Evolutionary conservation across 176 grass and related monocot species (phyloP), one percentile per base, ranked within the genome.

Genomic region (Echinochloa phyllopogon): DNA sequence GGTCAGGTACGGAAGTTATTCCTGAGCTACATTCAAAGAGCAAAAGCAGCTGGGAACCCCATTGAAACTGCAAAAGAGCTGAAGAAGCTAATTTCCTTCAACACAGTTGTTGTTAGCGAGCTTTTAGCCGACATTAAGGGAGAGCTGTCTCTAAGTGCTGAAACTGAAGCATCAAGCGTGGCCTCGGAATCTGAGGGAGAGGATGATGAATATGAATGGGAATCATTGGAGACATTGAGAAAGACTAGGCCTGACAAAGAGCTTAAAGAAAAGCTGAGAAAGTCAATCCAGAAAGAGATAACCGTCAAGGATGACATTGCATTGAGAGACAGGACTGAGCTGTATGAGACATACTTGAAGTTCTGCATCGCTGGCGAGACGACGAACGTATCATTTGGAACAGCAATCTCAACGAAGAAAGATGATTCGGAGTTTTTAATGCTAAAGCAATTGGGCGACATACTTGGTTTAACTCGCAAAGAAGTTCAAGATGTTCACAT

Each of bases 11-110:
- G 96, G 11, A 96, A 85, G 74, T 52, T 94, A 44, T 92, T 99
- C 76, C 56, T 96, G 77, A 94, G 55, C 82, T 99, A 96, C 86
- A 84, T 94, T 51, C 84, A 92, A 80, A 87, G 79, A 83, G 85
- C 96, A 79, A 95, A 89, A 90, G 86, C 83, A 49, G 86, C 86
- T 87, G 90, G 90, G 51, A 96, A 92, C 73, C 84, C 83, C 68
- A 94, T 92, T 83, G 96, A 96, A 88, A 90, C 90, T 77, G 93
- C 96, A 82, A 99, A 90, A 86, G 96, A 94, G 78, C 81, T 99
- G 55, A 91, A 96, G 83, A 94, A 96, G 83, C 81, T 99, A 86
- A 87, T 99, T 80, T 82, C 88, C 70, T 99, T 96, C 81, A 99
- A 99, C 64, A 84, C 82, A 10, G 87, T 91, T 18, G 96, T 96